A percentile compares a stretch with the other conserved stretches of the same genome.
Conservation (phyloP, 169 alveolate genomes). For the Plasmodium ovale region DNA sequence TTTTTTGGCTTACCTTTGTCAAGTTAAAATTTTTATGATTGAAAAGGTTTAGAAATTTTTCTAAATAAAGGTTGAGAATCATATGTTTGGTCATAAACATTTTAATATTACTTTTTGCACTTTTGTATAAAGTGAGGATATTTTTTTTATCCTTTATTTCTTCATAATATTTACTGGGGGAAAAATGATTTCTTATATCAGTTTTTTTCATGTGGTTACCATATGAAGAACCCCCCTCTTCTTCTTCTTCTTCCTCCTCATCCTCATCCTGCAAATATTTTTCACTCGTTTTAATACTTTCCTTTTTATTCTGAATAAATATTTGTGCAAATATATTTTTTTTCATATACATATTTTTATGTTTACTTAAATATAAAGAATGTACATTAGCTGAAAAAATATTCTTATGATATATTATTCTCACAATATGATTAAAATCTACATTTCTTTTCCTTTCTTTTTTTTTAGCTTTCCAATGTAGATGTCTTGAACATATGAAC, state of each 20-base stretch:
- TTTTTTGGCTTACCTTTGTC: conserved; percentile 37
- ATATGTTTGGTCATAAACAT: conserved; percentile 57
- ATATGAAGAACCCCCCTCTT: conserved; percentile 29
- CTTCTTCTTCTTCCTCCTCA: conserved; percentile 24
- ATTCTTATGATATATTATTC: conserved; percentile 60
- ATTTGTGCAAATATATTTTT: conserved; percentile 72
- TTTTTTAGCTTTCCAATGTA: conserved; percentile 49
- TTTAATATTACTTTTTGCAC: conserved; percentile 60
- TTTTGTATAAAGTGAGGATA: conserved; percentile 35
- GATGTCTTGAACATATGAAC: conserved; percentile 29
- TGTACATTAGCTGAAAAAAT: conserved; percentile 33
- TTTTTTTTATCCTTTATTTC: conserved; percentile 62
- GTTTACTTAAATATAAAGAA: conserved; percentile 31
- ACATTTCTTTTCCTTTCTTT: conserved; percentile 37
- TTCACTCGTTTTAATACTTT: conserved; percentile 28
- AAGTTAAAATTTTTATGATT: conserved; percentile 69
- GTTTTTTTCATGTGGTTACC: conserved; percentile 25
- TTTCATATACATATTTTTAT: conserved; percentile 59
- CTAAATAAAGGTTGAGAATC: conserved; percentile 62
- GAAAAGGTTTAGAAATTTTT: conserved; percentile 56
- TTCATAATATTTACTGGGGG: conserved; percentile 55
- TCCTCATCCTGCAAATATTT: too few species aligned
- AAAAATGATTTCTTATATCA: conserved; percentile 20
- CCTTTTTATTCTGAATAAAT: conserved; percentile 65
- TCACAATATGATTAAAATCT: conserved; percentile 52